Evolutionary conservation across 495 filamentous ascomycete species (phyloP), one percentile per base, ranked within the genome.

Genomic region (Penicillium coprophilum): DNA sequence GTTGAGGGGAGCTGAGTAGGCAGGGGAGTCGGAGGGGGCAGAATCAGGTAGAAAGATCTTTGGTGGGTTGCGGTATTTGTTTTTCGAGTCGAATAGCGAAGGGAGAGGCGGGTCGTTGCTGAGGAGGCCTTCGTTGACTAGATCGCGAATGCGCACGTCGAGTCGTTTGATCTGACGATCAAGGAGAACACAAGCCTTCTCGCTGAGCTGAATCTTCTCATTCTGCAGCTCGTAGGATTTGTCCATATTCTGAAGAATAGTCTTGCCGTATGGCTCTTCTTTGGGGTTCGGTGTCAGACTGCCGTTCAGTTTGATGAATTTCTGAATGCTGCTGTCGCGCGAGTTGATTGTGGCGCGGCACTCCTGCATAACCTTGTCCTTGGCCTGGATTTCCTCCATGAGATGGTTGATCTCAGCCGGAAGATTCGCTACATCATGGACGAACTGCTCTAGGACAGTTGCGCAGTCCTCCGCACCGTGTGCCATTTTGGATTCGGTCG

Each of bases 371-470:
- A 82, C 72, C 51, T 84, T 83, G 66, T 98, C 93, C 73, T 97
- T 97, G 56, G 91, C 89, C 64, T 87, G 83, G 30, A 97, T 91
- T 73, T 98, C 94, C 65, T 97, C 94, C 71, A 96, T 88, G 60
- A 96, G 77, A 77, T 96, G 93, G 32, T 86, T 85, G 53, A 97
- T 88, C 72, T 98, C 94, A 12, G 88, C 88, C 17, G 94, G 92
- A 8, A 97, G 80, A 64, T 97, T 97, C 30, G 92, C 89, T 28
- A 88, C 83, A 79, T 90, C 87, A 72, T 96, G 90, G 50, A 92
- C 85, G 72, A 93, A 98, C 64, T 95, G 88, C 63, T 97, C 94
- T 46, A 98, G 83, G 53, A 98, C 89, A 48, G 91, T 80, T 31
- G 91, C 89, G 60, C 91, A 86, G 75, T 98, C 94, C 70, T 90